Evolutionary conservation across 352 stramenopile genomes (phyloP), one percentile per base, ranked within the genome.

Genomic region (Labyrinthula sp.): DNA sequence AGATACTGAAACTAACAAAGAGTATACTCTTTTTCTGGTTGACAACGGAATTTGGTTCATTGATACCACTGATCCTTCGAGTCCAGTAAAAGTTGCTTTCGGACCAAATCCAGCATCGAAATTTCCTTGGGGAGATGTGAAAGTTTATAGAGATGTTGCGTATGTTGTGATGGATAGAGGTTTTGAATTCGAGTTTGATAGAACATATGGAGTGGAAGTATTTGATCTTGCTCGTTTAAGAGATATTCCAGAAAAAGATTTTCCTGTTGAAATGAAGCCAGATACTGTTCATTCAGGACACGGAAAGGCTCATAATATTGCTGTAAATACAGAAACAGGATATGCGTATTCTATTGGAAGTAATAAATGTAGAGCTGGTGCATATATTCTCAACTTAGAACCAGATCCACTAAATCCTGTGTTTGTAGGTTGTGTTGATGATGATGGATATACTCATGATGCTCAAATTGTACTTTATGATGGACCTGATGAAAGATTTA

Each of bases 121-220:
- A n/a, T n/a, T n/a, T n/a, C n/a, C n/a, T n/a, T n/a, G n/a, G n/a
- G n/a, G n/a, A n/a, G n/a, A n/a, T n/a, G n/a, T n/a, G n/a, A n/a
- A n/a, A n/a, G 31, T 52, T 0, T 43, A 50, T 9, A 33, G 23
- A 1, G 34, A 65, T 28, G 21, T 37, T 17, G 54, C 58, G 9
- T 63, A 57, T 43, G 40, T 64, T 1, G 58, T 63, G 12, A 20
- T 40, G 6, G 57, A 63, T 33, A 1, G 15, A 8, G 5, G 15
- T 3, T n/a, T n/a, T n/a, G n/a, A n/a, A n/a, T n/a, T n/a, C n/a
- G n/a, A n/a, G n/a, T n/a, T n/a, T n/a, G n/a, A n/a, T n/a, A n/a
- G n/a, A n/a, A n/a, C 3, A 3, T 38, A 57, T 30, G 58, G 58
- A 0, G 18, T 65, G 29, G 56, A 65, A 33, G 52, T 63, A 17